Percentiles rank a stretch among this genome's conserved stretches.
Conservation (phyloP, 805 yeast species). For the Yarrowia porcina region DNA sequence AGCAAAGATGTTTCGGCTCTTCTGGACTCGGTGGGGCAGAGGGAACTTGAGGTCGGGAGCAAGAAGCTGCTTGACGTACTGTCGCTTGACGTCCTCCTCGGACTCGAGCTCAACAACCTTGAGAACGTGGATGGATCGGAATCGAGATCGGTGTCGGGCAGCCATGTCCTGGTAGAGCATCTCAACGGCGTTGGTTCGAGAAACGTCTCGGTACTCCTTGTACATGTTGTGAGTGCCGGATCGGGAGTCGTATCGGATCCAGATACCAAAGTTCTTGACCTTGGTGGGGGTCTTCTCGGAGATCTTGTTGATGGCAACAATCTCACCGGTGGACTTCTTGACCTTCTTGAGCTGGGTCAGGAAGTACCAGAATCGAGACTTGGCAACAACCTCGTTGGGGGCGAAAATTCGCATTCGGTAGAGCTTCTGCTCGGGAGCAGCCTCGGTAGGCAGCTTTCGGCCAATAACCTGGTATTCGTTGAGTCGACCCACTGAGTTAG, state of each 20-base stretch:
- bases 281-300: conserved; percentile 96
- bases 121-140: conserved; percentile 98
- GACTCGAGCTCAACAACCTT: conserved; percentile 98
- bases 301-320: conserved; percentile 88
- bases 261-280: conserved; percentile 99
- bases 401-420: conserved; percentile 99
- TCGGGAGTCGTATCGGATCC: conserved; percentile 99
- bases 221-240: conserved; percentile 99
- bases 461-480: conserved; percentile 99
- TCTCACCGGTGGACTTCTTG: conserved; percentile 99
- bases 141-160: conserved; percentile 99
- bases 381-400: conserved; percentile 97
- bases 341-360: conserved; percentile 99
- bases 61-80: conserved; percentile 96
- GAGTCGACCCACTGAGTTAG: conserved; percentile 77
- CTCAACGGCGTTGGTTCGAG: conserved; percentile 99
- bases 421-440: conserved; percentile 99
- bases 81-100: conserved; percentile 98
- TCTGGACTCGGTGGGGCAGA: conserved; percentile 98
- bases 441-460: conserved; percentile 99
- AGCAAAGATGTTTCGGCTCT: conserved; percentile 82
- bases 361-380: conserved; percentile 99
- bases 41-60: conserved; percentile 98
- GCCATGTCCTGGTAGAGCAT: conserved; percentile 99
- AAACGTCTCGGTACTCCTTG: conserved; percentile 99